These are phyloP conservation scores for Fraxinus albicans DNA, from an alignment of 305 asterid genomes.

Conservation along the genomic window DNA sequence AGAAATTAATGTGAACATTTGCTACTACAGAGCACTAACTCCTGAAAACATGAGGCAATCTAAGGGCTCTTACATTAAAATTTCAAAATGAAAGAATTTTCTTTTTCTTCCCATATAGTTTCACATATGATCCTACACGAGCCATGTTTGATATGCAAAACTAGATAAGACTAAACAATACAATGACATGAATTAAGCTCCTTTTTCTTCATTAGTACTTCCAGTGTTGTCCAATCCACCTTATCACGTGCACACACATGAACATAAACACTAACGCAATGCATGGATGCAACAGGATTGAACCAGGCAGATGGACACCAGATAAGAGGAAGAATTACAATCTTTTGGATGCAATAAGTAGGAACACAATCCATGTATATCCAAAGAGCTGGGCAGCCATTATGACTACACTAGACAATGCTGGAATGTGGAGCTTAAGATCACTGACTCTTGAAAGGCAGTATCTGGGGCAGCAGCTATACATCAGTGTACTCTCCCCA, in stretches of 20 bases:
- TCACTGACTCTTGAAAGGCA: slow-evolving; percentile 41
- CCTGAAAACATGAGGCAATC: background rate
- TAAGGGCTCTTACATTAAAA: background rate
- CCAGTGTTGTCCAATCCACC: background rate
- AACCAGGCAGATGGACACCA: slow-evolving; percentile 64
- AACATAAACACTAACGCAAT: background rate
- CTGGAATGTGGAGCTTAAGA: slow-evolving; percentile 76
- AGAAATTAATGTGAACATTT: background rate
- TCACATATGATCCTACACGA: background rate
- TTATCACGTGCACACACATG: background rate
- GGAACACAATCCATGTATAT: slow-evolving; percentile 69
- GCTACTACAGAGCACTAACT: background rate
- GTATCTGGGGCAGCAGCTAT: slow-evolving; percentile 68
- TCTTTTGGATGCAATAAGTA: slow-evolving; percentile 63
- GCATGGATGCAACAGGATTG: slow-evolving; percentile 43
- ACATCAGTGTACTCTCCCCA: slow-evolving; percentile 58
- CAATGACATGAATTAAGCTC: background rate
- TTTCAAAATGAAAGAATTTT: background rate
- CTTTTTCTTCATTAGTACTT: background rate
- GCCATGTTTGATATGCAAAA: background rate
- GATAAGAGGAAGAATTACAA: slow-evolving; percentile 61
- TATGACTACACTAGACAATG: slow-evolving; percentile 63
- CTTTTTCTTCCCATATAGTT: background rate
- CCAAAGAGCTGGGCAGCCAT: slow-evolving; percentile 76
- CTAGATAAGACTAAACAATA: background rate